Percentiles rank a stretch among this genome's conserved stretches.
Conservation (phyloP, 2,329 filamentous ascomycete species). For the Lomentospora prolificans region DNA sequence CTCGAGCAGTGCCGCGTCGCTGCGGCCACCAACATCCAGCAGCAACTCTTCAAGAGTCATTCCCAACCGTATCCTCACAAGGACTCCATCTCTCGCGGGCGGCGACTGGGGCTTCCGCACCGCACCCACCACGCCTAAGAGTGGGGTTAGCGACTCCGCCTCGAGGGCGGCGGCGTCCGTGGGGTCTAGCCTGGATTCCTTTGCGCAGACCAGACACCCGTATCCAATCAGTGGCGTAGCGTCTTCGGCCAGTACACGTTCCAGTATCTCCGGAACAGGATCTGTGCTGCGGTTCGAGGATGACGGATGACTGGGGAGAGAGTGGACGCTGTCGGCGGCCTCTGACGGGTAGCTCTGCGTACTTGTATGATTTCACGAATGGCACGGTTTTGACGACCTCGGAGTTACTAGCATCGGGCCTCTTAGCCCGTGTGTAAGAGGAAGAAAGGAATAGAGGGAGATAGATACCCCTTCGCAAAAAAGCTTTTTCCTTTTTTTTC, state of each 20-base stretch:
- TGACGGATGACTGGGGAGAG: conserved; percentile 24
- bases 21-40: background rate
- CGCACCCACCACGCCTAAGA: conserved; percentile 43
- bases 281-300: conserved; percentile 37
- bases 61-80: conserved; percentile 22
- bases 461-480: background rate
- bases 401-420: background rate
- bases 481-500: background rate
- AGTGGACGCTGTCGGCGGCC: conserved; percentile 16
- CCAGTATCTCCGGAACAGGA: conserved; percentile 25
- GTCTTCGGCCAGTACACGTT: conserved; percentile 30
- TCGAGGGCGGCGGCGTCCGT: conserved; percentile 11
- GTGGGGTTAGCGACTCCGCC: conserved; percentile 25
- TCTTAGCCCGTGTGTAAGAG: background rate
- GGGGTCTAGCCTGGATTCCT: conserved; percentile 27
- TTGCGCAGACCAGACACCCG: conserved; percentile 31
- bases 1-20: conserved; percentile 1
- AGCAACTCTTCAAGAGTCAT: conserved; percentile 7
- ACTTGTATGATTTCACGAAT: background rate
- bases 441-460: background rate
- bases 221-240: conserved; percentile 25
- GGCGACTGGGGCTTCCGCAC: conserved; percentile 33
- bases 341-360: too few relatives aligned
- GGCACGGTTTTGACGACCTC: background rate
- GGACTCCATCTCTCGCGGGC: conserved; percentile 33